Conservation (phyloP, 371 early-diverging fungal species). For the Synchytrium microbalum region DNA sequence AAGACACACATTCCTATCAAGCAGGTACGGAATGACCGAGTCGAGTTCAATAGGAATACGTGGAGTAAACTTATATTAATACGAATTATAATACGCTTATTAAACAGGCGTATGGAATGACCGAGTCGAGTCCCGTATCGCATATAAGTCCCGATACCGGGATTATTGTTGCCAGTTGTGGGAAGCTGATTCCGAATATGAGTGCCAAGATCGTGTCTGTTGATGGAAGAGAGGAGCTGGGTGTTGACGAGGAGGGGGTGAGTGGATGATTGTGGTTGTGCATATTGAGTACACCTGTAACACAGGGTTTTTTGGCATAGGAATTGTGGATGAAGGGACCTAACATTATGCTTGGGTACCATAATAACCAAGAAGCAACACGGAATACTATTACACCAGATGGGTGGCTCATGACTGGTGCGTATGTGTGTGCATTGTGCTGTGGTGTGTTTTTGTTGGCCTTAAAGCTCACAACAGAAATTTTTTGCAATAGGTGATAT, state of each 20-base stretch:
- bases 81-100: no score
- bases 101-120: not conserved
- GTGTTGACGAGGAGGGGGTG: not conserved
- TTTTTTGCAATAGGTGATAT: no score
- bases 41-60: no score
- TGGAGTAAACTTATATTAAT: no score
- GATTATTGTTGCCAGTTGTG: not conserved
- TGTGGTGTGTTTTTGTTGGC: not conserved
- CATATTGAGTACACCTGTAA: no score
- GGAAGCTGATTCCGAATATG: not conserved
- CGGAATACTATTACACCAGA: conserved; percentile 47
- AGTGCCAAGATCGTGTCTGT: not conserved
- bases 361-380: conserved; percentile 47
- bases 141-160: not conserved
- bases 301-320: no score
- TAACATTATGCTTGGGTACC: conserved; percentile 53
- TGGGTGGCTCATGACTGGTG: conserved; percentile 74
- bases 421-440: no score
- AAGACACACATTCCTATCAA: conserved; percentile 47
- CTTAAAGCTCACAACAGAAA: no score
- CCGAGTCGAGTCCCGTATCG: not conserved
- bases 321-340: no score
- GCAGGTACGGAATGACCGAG: conserved; percentile 65
- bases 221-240: not conserved
- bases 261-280: not conserved